A percentile compares a stretch with the other conserved stretches of the same genome.
Conservation (phyloP, 805 yeast genomes). For the Metschnikowia koreensis region DNA sequence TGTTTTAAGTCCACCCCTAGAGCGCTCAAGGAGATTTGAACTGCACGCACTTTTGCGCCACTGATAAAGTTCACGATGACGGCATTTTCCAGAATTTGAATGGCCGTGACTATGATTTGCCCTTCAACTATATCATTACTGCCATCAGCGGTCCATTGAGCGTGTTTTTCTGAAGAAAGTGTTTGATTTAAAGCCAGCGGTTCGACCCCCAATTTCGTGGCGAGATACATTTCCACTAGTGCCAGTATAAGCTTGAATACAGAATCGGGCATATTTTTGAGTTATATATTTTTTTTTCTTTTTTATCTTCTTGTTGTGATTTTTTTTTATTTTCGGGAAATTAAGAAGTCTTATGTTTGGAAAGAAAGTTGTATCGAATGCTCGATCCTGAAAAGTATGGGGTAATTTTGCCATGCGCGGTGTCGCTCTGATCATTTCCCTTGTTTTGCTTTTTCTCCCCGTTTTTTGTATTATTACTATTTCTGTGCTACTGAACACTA, state of each 20-base stretch:
- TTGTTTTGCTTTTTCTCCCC: no score
- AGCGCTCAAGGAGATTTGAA: not conserved
- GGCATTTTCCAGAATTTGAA: constrained; percentile 2
- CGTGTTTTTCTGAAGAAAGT: constrained; percentile 2
- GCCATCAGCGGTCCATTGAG: constrained; percentile 3
- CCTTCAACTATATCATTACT: not conserved
- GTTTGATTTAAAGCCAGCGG: not conserved
- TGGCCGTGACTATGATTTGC: constrained; percentile 2
- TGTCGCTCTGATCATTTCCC: no score
- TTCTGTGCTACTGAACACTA: no score
- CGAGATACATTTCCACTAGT: constrained; percentile 3
- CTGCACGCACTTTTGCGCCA: constrained; percentile 4
- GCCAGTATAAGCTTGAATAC: constrained; percentile 4
- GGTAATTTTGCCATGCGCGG: not conserved
- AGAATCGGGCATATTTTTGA: not conserved
- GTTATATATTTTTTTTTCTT: not conserved
- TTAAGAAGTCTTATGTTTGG: no score
- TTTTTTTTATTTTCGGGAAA: no score
- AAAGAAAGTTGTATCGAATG: not conserved
- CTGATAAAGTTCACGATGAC: constrained; percentile 5
- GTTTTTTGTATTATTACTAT: no score
- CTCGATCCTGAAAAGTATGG: not conserved
- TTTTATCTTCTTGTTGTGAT: no score
- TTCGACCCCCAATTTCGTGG: not conserved
- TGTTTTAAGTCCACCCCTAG: constrained; percentile 1